Conservation (phyloP, 2,329 filamentous ascomycete species). For the Aspergillus melleus region DNA sequence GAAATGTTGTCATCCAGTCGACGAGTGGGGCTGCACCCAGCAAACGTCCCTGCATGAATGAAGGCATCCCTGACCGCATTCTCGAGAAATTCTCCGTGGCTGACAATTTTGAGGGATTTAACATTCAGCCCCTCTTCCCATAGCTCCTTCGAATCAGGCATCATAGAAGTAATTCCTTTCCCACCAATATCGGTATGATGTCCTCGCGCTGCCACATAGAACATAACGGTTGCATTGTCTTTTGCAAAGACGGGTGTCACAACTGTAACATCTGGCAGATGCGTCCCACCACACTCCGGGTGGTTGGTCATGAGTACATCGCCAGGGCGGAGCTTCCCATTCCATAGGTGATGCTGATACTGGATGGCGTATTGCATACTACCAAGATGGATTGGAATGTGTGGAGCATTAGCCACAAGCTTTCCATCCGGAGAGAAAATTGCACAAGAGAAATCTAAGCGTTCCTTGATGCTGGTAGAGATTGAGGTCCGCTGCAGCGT, state of each 20-base stretch:
- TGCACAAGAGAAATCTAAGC: slow-evolving; percentile 76
- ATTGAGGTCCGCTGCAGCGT: slow-evolving; percentile 75
- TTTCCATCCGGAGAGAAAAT: slow-evolving; percentile 69
- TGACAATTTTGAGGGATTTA: slow-evolving; percentile 31
- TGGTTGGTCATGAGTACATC: slow-evolving; percentile 69
- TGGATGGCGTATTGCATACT: slow-evolving; percentile 76
- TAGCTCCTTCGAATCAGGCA: slow-evolving; percentile 36
- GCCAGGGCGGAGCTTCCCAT: slow-evolving; percentile 70
- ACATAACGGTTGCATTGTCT: slow-evolving; percentile 60
- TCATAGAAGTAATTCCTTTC: slow-evolving; percentile 50
- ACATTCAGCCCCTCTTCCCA: slow-evolving; percentile 42
- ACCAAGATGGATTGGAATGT: slow-evolving; percentile 76
- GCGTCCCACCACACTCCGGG: slow-evolving; percentile 77
- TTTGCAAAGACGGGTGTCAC: slow-evolving; percentile 74
- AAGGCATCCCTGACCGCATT: slow-evolving; percentile 54
- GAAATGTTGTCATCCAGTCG: slow-evolving; percentile 52
- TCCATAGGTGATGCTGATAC: slow-evolving; percentile 68
- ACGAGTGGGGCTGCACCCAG: slow-evolving; percentile 71
- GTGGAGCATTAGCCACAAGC: slow-evolving; percentile 65
- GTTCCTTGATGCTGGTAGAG: slow-evolving; percentile 80
- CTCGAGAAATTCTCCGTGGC: slow-evolving; percentile 37
- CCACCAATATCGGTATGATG: slow-evolving; percentile 71
- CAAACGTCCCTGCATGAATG: slow-evolving; percentile 44
- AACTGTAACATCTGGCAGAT: slow-evolving; percentile 75
- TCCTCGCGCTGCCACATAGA: slow-evolving; percentile 72